Base-by-base conservation (phyloP, 116 monocot genomes). In the Cymodocea nodosa region DNA sequence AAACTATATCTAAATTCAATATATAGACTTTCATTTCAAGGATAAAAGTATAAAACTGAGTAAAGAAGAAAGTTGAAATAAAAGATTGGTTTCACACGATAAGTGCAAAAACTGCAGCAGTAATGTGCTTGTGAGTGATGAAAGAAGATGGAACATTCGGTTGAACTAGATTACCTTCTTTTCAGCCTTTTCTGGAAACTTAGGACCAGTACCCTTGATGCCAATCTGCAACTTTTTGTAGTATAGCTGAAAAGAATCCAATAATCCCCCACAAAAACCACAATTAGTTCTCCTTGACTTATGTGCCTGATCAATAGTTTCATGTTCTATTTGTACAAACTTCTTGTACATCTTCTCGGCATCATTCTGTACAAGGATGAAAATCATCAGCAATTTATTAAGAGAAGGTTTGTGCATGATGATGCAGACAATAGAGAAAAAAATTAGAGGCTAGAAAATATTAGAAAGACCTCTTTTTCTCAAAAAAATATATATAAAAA, bases 191-290 rank as follows among this genome's bases (percentile, higher is more conserved):
- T 77, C 65, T 77, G 66, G 69, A 70, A 10, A 13, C 23, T 70
- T 24, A 69, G 53, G 40, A 20, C 70, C 72, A 55, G 18, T 59
- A 68, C 79, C 72, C 70, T 74, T 78, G 23, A 52, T 18, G 49
- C 49, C 71, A n/a, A 74, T 74, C 40, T 85, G 78, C 78, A 71
- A 62, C 68, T 81, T 66, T 68, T 68, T 66, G 15, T 51, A 71
- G 52, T 69, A 71, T 5, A 77, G 49, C 71, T 72, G 70, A 67
- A 81, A 71, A 60, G 90, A 83, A 68, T 73, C 70, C 56, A 82
- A 60, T 71, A 75, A 22, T 58, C 75, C 79, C 65, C 76, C 90
- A 81, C 94, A 87, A 75, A 87, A 62, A 62, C 84, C 80, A 68
- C 87, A 94, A 79, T 77, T 82, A 51, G 66, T 81, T 70, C 52